Percentiles rank a stretch among this genome's conserved stretches.
Evolutionary conservation across 2,329 filamentous ascomycete genomes (phyloP).

Genomic region (Nigrospora oryzae): DNA sequence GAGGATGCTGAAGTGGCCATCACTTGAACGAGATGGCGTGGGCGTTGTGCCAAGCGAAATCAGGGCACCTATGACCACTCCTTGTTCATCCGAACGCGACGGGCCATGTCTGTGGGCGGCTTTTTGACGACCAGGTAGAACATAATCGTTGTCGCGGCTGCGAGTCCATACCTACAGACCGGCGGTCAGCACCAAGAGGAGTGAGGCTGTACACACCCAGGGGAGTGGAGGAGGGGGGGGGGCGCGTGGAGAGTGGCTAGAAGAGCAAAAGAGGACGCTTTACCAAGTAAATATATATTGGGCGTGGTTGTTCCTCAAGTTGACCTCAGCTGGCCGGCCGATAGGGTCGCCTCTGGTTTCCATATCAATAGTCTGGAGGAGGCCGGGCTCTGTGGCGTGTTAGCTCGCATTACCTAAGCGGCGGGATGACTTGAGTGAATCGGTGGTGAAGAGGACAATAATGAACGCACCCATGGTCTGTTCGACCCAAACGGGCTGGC

Average conservation of each 20-base stretch:
- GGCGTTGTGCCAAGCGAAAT: neutral
- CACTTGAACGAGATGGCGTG: constrained; percentile 10
- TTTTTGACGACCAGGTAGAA: constrained; percentile 92
- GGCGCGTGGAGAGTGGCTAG: neutral
- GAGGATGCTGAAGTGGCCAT: constrained; percentile 33
- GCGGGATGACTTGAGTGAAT: constrained; percentile 2
- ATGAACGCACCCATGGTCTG: constrained; percentile 72
- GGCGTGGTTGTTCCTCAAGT: constrained; percentile 89
- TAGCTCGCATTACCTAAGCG: neutral
- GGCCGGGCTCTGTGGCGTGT: constrained; percentile 57
- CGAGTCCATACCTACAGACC: constrained; percentile 68
- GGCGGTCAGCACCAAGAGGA: constrained; percentile 5
- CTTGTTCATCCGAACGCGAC: constrained; percentile 68
- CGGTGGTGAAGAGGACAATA: constrained; percentile 5
- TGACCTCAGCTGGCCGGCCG: constrained; percentile 80
- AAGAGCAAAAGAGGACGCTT: constrained; percentile 18
- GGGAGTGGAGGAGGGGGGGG: neutral
- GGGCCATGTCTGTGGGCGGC: constrained; percentile 63
- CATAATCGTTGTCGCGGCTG: constrained; percentile 84
- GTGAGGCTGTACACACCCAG: neutral
- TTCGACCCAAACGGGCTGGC: constrained; percentile 89
- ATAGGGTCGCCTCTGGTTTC: constrained; percentile 80
- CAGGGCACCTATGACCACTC: constrained; percentile 49
- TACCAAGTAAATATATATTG: constrained; percentile 99
- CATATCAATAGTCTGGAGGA: constrained; percentile 67